Percentiles rank a stretch among this genome's conserved stretches.
These are phyloP conservation scores for Moelleriella libera DNA, from an alignment of 2,329 filamentous ascomycete genomes.

Conservation along the genomic window DNA sequence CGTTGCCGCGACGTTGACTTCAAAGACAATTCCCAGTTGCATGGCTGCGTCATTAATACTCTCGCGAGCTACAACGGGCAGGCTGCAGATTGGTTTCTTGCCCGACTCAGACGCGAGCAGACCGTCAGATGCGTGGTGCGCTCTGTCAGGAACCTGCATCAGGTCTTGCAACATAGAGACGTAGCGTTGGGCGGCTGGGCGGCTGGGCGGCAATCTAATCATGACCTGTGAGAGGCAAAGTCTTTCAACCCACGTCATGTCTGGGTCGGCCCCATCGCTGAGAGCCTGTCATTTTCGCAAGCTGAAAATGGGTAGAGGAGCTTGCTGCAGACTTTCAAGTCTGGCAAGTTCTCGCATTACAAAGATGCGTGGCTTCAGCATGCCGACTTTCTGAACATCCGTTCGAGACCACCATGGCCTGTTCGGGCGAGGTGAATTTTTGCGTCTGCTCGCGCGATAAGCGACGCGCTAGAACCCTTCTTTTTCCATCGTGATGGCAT, in stretches of 20 bases:
- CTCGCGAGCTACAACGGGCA: conserved; percentile 47
- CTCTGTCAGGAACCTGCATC: conserved; percentile 58
- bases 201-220: conserved; percentile 54
- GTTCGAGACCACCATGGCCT: conserved; percentile 40
- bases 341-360: conserved; percentile 37
- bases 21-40: conserved; percentile 45
- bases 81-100: conserved; percentile 30
- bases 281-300: conserved; percentile 39
- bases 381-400: conserved; percentile 40
- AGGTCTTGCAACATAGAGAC: conserved; percentile 53
- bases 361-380: conserved; percentile 41
- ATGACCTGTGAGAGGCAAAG: conserved; percentile 43
- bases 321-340: conserved; percentile 40
- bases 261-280: conserved; percentile 59
- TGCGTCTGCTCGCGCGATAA: conserved; percentile 48
- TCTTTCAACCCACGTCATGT: conserved; percentile 55
- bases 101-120: conserved; percentile 32
- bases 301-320: conserved; percentile 42
- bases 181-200: conserved; percentile 41
- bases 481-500: neutral
- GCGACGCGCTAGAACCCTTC: conserved; percentile 8
- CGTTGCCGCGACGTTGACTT: conserved; percentile 40
- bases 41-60: conserved; percentile 48
- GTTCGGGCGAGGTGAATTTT: conserved; percentile 50
- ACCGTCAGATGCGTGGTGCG: conserved; percentile 54